Conservation (phyloP, 352 stramenopile species). For the Pythium phragmitis region DNA sequence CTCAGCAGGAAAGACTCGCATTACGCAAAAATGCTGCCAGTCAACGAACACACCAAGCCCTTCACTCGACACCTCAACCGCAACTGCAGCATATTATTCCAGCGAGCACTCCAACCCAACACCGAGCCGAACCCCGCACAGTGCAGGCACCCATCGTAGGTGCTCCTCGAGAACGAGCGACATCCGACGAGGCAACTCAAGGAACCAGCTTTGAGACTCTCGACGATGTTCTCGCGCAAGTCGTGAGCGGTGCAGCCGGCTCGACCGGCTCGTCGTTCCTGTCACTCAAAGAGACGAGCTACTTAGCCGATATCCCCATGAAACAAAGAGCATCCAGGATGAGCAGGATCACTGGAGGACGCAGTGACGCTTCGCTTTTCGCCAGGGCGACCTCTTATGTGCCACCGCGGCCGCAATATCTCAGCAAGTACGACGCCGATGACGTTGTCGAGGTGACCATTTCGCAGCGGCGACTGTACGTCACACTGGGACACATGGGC, state of each 20-base stretch:
- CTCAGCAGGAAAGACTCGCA: slow-evolving; percentile 15
- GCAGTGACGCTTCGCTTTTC: not conserved
- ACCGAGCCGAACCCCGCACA: not conserved
- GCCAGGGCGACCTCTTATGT: not conserved
- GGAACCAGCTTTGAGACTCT: not conserved
- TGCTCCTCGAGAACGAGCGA: not conserved
- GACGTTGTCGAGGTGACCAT: slow-evolving; percentile 40
- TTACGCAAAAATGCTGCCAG: not conserved
- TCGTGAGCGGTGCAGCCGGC: not conserved
- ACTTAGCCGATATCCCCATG: slow-evolving; percentile 5
- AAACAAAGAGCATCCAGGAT: slow-evolving; percentile 3
- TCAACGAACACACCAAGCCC: not conserved
- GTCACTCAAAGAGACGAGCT: slow-evolving; percentile 7
- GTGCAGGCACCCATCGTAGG: not conserved
- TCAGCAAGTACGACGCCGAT: slow-evolving; percentile 18
- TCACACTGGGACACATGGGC: slow-evolving; percentile 56
- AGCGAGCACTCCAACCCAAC: not conserved
- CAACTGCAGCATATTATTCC: not conserved
- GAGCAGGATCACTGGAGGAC: not conserved
- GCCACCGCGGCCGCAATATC: not conserved
- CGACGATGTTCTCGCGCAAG: not conserved
- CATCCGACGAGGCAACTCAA: not conserved
- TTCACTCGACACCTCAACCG: not conserved
- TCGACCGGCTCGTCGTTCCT: slow-evolving; percentile 19
- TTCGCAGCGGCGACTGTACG: slow-evolving; percentile 38